Base-by-base conservation (phyloP, 768 basidiomycete genomes). In the Baorangia bicolor region DNA sequence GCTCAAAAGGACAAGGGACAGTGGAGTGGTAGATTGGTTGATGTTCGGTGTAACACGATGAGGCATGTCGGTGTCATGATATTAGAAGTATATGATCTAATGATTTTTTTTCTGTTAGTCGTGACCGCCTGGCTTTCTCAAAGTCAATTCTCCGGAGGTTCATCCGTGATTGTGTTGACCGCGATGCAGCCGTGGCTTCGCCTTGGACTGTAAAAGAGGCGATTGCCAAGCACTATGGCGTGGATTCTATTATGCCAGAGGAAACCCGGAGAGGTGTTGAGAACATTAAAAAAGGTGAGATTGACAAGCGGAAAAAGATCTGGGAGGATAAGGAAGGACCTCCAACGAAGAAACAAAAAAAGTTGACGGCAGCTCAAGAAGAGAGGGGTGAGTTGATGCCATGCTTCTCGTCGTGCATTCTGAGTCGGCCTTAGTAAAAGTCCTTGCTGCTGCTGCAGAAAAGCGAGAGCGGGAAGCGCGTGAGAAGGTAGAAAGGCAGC, bases 121-220 rank as follows among this genome's bases (percentile, higher is more conserved):
- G 97, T 57, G 97, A 99, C 71, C 90, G 95, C 49, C 79, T 96
- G 20, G 86, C 93, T 20, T 98, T 98, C 74, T 96, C 94, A 28
- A 98, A 98, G 73, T 94, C 94, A 18, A 96, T 98, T 63, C 83
- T 99, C 28, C 92, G 94, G 60, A 88, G 94, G 16, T 98, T 96
- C 74, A 91, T 99, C 55, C 87, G 92, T 58, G 97, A 98, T 67
- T 96, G 94, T 64, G 90, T 99, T 3, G 89, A 92, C 65, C 86
- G 97, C 33, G 94, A 96, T 61, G 81, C 93, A 16, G 89, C 92
- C 10, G 88, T 96, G 27, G 94, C 93, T 9, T 92, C 93, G 1
- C 96, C 97, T 7, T 99, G 97, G 97, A 88, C 86, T 2, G 94
- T 98, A 30, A 98, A 98, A 70, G 83, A 83, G 2, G 74, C 79